phyloP scores from a whole-genome alignment of 768 basidiomycete genomes.

The Lactarius tabidus region DNA sequence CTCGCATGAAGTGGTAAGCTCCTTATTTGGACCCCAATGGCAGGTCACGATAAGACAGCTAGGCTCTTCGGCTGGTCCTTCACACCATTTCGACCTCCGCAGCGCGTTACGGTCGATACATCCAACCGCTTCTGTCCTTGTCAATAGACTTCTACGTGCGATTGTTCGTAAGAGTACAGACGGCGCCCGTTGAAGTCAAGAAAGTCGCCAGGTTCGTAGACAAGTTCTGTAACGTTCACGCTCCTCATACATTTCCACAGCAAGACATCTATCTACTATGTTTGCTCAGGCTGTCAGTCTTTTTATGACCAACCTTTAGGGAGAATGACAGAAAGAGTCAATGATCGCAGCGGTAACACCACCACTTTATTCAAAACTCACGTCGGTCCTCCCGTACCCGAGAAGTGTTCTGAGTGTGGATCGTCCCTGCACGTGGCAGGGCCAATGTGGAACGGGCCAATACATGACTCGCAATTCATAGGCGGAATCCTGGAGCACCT shows the following conservation, averaged over 20 bases:
- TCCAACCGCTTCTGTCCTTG: constrained; percentile 82
- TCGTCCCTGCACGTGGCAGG: constrained; percentile 81
- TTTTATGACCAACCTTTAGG: constrained; percentile 86
- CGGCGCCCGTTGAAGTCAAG: constrained; percentile 81
- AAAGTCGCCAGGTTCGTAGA: constrained; percentile 62
- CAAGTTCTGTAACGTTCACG: neutral
- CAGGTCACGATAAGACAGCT: constrained; percentile 8
- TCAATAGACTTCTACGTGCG: constrained; percentile 98
- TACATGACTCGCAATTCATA: constrained; percentile 78
- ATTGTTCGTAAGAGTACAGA: constrained; percentile 75
- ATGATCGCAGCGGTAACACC: constrained; percentile 49
- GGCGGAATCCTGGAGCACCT: constrained; percentile 71
- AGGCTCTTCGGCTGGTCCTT: constrained; percentile 91
- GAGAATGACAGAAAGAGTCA: constrained; percentile 56
- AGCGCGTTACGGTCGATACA: constrained; percentile 86
- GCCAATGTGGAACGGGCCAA: constrained; percentile 92
- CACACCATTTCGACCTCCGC: constrained; percentile 83
- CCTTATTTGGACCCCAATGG: neutral
- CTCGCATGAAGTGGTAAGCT: constrained; percentile 83
- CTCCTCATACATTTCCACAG: constrained; percentile 39
- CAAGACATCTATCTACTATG: constrained; percentile 79
- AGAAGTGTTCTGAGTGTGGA: constrained; percentile 80
- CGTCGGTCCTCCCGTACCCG: constrained; percentile 59
- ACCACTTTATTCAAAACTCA: constrained; percentile 71
- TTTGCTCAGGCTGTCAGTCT: constrained; percentile 81